These are phyloP conservation scores for Candida coquimbonensis DNA, from an alignment of 805 yeast species.

Conservation along the genomic window DNA sequence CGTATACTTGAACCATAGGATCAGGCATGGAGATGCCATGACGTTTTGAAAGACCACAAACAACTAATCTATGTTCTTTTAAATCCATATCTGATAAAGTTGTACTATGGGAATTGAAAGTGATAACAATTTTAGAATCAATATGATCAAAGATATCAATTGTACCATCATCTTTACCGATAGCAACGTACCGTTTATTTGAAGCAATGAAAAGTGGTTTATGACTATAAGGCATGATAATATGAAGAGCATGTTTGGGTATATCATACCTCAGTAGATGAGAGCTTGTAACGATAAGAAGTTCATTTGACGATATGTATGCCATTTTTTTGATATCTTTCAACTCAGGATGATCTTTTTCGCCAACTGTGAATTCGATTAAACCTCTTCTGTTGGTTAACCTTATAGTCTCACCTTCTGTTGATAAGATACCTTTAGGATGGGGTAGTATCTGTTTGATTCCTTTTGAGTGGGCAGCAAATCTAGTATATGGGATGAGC, in stretches of 20 bases:
- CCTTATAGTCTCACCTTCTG: conserved; percentile 45
- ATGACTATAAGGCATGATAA: conserved; percentile 34
- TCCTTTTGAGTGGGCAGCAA: conserved; percentile 42
- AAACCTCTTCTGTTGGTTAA: conserved; percentile 55
- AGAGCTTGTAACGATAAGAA: conserved; percentile 37
- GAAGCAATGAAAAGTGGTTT: conserved; percentile 42
- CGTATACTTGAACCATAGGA: conserved; percentile 78
- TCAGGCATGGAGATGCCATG: conserved; percentile 56
- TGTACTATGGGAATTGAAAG: conserved; percentile 55
- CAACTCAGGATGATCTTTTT: conserved; percentile 26
- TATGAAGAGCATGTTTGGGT: conserved; percentile 29
- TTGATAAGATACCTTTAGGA: conserved; percentile 50
- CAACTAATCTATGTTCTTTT: conserved; percentile 58
- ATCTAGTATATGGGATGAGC: conserved; percentile 51
- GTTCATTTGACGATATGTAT: conserved; percentile 31
- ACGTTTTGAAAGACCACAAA: conserved; percentile 75
- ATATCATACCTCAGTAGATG: conserved; percentile 38
- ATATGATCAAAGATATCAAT: conserved; percentile 59
- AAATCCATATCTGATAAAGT: conserved; percentile 58
- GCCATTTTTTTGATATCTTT: conserved; percentile 27
- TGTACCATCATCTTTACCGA: conserved; percentile 55
- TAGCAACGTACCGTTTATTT: conserved; percentile 44
- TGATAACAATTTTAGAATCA: conserved; percentile 38
- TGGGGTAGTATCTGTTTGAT: conserved; percentile 48
- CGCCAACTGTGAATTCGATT: conserved; percentile 27